These are phyloP conservation scores for Candida saitoana DNA, from an alignment of 805 yeast species.

Conservation along the genomic window DNA sequence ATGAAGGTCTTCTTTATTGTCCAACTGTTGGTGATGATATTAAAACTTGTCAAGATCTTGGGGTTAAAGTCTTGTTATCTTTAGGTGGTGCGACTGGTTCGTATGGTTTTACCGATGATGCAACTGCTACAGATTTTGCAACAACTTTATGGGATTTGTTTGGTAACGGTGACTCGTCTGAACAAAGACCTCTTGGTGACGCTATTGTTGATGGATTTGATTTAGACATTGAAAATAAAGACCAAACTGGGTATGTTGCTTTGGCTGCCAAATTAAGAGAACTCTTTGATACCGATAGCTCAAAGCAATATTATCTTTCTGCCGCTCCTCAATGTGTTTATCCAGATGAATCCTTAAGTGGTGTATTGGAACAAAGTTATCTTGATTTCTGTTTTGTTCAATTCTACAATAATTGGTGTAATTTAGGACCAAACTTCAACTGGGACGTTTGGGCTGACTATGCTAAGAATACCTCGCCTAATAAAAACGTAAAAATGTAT, in stretches of 20 bases:
- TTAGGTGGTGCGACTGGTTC: constrained; percentile 50
- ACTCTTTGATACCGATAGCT: constrained; percentile 20
- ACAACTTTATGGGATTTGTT: constrained; percentile 36
- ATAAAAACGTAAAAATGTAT: constrained; percentile 27
- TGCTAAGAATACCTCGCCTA: constrained; percentile 27
- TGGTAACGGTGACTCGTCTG: constrained; percentile 28
- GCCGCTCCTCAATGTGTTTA: constrained; percentile 40
- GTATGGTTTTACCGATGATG: constrained; percentile 38
- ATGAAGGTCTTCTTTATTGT: constrained; percentile 42
- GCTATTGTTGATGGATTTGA: constrained; percentile 83
- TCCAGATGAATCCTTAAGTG: constrained; percentile 36
- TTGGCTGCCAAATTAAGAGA: constrained; percentile 34
- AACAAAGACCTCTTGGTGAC: constrained; percentile 58
- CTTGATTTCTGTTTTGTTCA: constrained; percentile 38
- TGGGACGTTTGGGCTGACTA: constrained; percentile 33
- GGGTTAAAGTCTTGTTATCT: constrained; percentile 74
- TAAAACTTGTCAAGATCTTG: constrained; percentile 68
- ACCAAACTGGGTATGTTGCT: constrained; percentile 62
- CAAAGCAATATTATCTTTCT: constrained; percentile 27
- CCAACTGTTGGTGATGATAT: constrained; percentile 55
- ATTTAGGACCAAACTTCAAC: constrained; percentile 26
- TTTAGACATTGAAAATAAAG: constrained; percentile 62
- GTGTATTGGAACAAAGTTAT: constrained; percentile 19
- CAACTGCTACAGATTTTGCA: constrained; percentile 55
- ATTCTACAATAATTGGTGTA: constrained; percentile 36